These are phyloP conservation scores for Tolypocladium pustulatum DNA, from an alignment of 2,329 filamentous ascomycete species.

Conservation along the genomic window DNA sequence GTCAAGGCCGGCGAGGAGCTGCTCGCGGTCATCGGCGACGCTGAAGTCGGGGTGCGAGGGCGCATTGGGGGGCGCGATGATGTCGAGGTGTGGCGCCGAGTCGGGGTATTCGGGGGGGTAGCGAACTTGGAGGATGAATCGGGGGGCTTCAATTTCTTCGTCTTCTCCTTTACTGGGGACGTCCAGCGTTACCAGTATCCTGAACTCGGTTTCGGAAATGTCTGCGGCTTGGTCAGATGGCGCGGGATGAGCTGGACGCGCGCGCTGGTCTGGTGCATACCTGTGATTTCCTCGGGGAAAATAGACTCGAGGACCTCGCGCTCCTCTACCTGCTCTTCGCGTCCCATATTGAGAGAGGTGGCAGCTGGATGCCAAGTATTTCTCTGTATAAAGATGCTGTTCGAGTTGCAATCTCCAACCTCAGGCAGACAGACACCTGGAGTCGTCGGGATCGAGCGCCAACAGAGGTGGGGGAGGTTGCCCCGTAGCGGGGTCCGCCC, in stretches of 20 bases:
- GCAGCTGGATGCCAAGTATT: not conserved
- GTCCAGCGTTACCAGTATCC: slow-evolving; percentile 78
- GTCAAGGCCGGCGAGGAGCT: slow-evolving; percentile 59
- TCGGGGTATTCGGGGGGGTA: slow-evolving; percentile 92
- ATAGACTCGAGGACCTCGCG: slow-evolving; percentile 96
- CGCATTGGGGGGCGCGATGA: slow-evolving; percentile 63
- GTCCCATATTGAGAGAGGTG: slow-evolving; percentile 37
- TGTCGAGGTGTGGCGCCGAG: slow-evolving; percentile 70
- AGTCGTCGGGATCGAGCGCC: slow-evolving; percentile 2
- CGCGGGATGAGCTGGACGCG: not conserved
- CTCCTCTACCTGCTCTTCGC: slow-evolving; percentile 90
- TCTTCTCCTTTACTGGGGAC: slow-evolving; percentile 55
- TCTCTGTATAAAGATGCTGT: not conserved
- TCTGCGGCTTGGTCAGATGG: slow-evolving; percentile 38
- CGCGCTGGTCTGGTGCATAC: slow-evolving; percentile 31
- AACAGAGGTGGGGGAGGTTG: slow-evolving; percentile 9
- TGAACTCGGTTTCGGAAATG: slow-evolving; percentile 81
- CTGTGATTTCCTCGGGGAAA: slow-evolving; percentile 94
- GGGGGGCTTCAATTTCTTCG: slow-evolving; percentile 52
- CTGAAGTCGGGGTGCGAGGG: slow-evolving; percentile 63
- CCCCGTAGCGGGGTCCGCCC: slow-evolving; percentile 16
- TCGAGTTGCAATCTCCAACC: not conserved
- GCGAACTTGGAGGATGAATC: slow-evolving; percentile 71
- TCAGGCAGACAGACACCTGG: not conserved
- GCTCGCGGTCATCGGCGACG: slow-evolving; percentile 67